Base-by-base conservation (phyloP, 352 stramenopile species). In the Phytophthora pseudosyringae region DNA sequence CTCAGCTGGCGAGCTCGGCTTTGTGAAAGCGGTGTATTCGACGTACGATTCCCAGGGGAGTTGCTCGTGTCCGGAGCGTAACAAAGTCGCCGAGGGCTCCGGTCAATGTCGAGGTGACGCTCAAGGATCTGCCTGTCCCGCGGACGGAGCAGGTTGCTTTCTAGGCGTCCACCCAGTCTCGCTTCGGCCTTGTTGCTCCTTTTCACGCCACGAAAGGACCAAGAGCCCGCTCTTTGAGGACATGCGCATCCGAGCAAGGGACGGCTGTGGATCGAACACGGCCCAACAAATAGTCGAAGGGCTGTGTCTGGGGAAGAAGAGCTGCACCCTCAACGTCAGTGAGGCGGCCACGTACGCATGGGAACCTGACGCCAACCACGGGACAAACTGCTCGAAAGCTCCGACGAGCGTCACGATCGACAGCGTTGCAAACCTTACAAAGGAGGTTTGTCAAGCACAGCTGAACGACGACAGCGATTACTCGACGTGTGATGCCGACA, bases 21-120 rank as follows among this genome's bases (percentile, higher is more conserved):
- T 90, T 56, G 55, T 95, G 21, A 90, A 93, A 69, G 83, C 84
- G 1, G 67, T 91, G 11, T 95, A 95, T 64, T 95, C 86, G 21
- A 68, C 64, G 9, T 75, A 88, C 18, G 78, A 78, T 18, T 56
- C 64, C 0, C 84, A 95, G 36, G 86, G 86, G 5, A 81, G 68
- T 2, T 95, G 86, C 47, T 56, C 71, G 4, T 93, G 86, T 45
- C 86, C 86, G 0, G 76, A 91, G 44, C 58, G 67, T 35, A 91
- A 93, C 48, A 88, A 86, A 18, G 81, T 92, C 26, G 69, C 79
- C 1, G 81, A 82, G 13, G 62, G 64, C 16, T 83, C 85, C 9
- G 83, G 82, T 28, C 49, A 70, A 15, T 94, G 83, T 33, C 80
- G 82, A 0, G 79, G 79, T 4, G 59, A 80, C 40, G 41, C 50